Evolutionary conservation across 768 basidiomycete genomes (phyloP).

Genomic region (Leccinum subtestaceum): DNA sequence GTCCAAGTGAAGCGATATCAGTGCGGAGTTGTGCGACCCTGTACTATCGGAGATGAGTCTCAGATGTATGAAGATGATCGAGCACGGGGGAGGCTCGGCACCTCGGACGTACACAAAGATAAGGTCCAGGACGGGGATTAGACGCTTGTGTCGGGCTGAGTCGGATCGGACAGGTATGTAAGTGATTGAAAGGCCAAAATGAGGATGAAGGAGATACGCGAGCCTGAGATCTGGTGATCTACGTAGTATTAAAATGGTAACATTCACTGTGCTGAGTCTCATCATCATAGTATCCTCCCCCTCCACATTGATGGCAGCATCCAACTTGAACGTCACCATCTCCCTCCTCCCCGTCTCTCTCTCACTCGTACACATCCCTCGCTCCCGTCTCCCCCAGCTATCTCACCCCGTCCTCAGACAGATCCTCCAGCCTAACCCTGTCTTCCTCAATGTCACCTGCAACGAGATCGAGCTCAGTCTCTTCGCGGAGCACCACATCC

Average conservation of each 20-base stretch:
- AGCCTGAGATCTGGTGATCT: not conserved
- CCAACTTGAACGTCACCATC: slow-evolving; percentile 47
- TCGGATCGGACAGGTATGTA: slow-evolving; percentile 8
- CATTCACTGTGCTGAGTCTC: slow-evolving; percentile 9
- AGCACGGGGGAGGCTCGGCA: not conserved
- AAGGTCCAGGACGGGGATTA: not conserved
- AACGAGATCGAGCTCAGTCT: slow-evolving; percentile 78
- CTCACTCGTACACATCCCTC: slow-evolving; percentile 72
- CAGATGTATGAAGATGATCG: not conserved
- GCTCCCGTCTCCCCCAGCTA: slow-evolving; percentile 57
- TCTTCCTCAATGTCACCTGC: slow-evolving; percentile 72
- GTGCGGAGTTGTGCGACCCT: not conserved
- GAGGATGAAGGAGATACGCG: not conserved
- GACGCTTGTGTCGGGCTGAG: not conserved
- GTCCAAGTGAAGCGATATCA: not conserved
- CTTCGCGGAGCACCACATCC: slow-evolving; percentile 59
- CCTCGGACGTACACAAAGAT: slow-evolving; percentile 10
- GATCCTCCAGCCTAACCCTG: slow-evolving; percentile 62
- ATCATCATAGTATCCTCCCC: slow-evolving; percentile 8
- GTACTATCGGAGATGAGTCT: not conserved
- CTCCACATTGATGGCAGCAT: slow-evolving; percentile 26
- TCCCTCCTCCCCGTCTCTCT: slow-evolving; percentile 69
- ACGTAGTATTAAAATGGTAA: not conserved
- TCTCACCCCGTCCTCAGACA: slow-evolving; percentile 64
- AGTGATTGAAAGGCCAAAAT: not conserved